A percentile compares a stretch with the other conserved stretches of the same genome.
These are phyloP conservation scores for Trametes polyzona DNA, from an alignment of 1,284 basidiomycete species.

Conservation along the genomic window DNA sequence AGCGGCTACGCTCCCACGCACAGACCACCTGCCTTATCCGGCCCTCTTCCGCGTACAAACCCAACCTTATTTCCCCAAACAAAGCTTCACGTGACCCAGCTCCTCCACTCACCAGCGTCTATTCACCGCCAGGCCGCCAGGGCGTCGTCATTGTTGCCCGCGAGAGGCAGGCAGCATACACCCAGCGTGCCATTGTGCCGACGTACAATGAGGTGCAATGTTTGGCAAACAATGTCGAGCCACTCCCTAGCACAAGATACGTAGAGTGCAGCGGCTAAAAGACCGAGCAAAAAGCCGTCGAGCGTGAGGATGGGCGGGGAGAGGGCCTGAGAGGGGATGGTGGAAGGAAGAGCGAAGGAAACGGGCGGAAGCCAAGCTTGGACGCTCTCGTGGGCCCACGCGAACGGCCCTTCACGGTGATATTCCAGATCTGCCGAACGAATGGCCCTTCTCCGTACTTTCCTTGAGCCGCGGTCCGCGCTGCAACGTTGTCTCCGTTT, in stretches of 20 bases:
- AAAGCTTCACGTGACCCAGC: conserved; percentile 30
- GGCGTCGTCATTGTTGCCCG: conserved; percentile 26
- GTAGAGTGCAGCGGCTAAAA: background rate
- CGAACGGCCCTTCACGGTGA: conserved; percentile 37
- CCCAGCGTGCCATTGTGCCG: conserved; percentile 15
- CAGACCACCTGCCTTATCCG: conserved; percentile 30
- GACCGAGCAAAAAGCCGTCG: background rate
- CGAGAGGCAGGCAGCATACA: conserved; percentile 15
- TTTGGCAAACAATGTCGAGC: conserved; percentile 15
- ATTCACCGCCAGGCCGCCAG: conserved; percentile 12
- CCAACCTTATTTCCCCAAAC: conserved; percentile 31
- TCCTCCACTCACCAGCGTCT: conserved; percentile 27
- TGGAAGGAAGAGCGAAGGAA: conserved; percentile 26
- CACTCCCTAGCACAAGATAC: background rate
- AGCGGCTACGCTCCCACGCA: conserved; percentile 33
- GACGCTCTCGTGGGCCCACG: conserved; percentile 32
- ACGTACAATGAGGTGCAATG: conserved; percentile 6
- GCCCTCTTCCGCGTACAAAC: conserved; percentile 30
- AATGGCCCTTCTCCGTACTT: conserved; percentile 9
- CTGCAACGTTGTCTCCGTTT: conserved; percentile 4
- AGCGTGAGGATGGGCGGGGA: conserved; percentile 12
- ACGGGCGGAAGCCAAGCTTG: conserved; percentile 23
- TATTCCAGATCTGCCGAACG: conserved; percentile 29
- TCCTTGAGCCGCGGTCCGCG: conserved; percentile 17
- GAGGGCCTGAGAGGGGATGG: conserved; percentile 15